phyloP scores from a whole-genome alignment of 306 rosid species.

The Potentilla sterilis region DNA sequence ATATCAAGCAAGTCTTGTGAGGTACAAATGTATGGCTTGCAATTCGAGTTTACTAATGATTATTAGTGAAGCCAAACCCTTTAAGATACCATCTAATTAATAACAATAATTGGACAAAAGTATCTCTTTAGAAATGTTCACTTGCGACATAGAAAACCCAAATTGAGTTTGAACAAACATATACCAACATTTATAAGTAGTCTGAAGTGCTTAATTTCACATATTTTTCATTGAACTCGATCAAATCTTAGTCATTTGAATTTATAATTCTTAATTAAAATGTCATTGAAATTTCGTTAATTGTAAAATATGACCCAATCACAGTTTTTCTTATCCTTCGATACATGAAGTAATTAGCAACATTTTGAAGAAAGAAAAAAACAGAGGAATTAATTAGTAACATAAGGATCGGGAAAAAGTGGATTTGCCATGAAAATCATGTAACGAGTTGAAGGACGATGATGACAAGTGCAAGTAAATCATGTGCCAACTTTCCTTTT shows the following conservation, averaged over 20 bases:
- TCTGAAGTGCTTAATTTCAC: no score
- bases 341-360: neutral
- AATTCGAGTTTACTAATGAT: neutral
- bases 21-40: slow-evolving; percentile 18
- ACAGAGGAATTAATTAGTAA: no score
- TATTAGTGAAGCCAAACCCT: neutral
- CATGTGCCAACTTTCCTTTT: neutral
- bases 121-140: neutral
- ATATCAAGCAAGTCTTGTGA: slow-evolving; percentile 21
- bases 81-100: neutral
- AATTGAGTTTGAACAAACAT: no score
- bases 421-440: neutral
- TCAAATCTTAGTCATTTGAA: neutral
- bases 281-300: no score
- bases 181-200: no score
- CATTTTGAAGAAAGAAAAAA: no score
- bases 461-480: neutral
- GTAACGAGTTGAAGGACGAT: neutral
- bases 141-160: no score
- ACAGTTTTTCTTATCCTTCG: no score
- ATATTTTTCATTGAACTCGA: neutral
- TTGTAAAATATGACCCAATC: neutral
- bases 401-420: neutral
- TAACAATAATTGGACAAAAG: neutral
- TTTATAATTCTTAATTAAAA: neutral